Evolutionary conservation across 108 stramenopile genomes (phyloP).

Genomic region (Cylindrotheca fusiformis): DNA sequence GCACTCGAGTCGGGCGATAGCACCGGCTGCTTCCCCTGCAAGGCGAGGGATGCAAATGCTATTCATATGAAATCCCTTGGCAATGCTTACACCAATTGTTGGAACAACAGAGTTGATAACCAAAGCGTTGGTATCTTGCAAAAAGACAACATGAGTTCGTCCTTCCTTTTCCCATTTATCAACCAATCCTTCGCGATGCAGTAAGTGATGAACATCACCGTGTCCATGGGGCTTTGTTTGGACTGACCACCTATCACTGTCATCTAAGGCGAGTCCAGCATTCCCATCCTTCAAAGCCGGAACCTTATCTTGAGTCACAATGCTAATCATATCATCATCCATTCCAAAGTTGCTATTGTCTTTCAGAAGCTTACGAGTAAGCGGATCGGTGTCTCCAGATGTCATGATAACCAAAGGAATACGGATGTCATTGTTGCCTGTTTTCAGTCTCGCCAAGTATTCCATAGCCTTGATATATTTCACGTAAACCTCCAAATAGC

Average conservation of each 20-base stretch:
- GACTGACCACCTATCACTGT: constrained; percentile 76
- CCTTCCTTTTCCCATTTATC: constrained; percentile 83
- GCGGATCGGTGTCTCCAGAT: constrained; percentile 93
- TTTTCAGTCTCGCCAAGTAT: constrained; percentile 58
- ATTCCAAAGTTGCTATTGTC: constrained; percentile 93
- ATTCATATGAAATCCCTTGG: constrained; percentile 92
- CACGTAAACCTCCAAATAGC: constrained; percentile 81
- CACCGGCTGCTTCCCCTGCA: constrained; percentile 98
- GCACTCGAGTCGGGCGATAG: constrained; percentile 92
- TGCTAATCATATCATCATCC: constrained; percentile 65
- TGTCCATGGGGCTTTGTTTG: constrained; percentile 99
- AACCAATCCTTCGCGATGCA: constrained; percentile 84
- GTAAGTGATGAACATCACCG: constrained; percentile 96
- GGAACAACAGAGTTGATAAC: constrained; percentile 92
- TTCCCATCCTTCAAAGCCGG: constrained; percentile 87
- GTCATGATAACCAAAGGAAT: constrained; percentile 99
- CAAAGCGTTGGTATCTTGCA: constrained; percentile 99
- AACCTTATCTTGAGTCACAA: constrained; percentile 94
- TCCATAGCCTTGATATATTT: constrained; percentile 94
- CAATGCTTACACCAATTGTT: constrained; percentile 90
- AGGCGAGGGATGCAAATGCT: constrained; percentile 95
- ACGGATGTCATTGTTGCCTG: constrained; percentile 53
- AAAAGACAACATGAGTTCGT: constrained; percentile 90
- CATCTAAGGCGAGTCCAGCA: constrained; percentile 86
- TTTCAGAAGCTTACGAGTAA: constrained; percentile 83